A percentile compares a stretch with the other conserved stretches of the same genome.
Evolutionary conservation across 768 basidiomycete genomes (phyloP).

Genomic region (Boletus reticulatus): DNA sequence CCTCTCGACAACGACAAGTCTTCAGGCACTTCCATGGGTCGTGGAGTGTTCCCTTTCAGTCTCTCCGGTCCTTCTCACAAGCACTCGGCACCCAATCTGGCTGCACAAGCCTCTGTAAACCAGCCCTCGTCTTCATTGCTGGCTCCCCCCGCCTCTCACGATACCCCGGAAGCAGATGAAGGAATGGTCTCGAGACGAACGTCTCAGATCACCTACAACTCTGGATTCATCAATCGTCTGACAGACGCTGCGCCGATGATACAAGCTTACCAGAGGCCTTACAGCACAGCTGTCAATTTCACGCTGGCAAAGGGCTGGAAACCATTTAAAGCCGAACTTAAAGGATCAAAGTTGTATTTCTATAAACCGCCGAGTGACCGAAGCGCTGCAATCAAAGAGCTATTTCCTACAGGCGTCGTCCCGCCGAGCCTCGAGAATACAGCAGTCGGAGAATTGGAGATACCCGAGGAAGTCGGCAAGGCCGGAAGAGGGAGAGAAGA

Average conservation of each 20-base stretch:
- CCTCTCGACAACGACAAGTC: slow-evolving; percentile 31
- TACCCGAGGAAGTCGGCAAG: slow-evolving; percentile 25
- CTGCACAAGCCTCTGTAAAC: slow-evolving; percentile 10
- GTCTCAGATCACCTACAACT: slow-evolving; percentile 76
- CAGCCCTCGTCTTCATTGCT: slow-evolving; percentile 47
- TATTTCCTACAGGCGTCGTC: slow-evolving; percentile 70
- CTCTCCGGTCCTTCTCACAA: slow-evolving; percentile 29
- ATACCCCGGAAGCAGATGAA: slow-evolving; percentile 36
- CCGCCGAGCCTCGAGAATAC: slow-evolving; percentile 53
- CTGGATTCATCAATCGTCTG: slow-evolving; percentile 75
- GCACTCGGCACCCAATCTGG: slow-evolving; percentile 19
- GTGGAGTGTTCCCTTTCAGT: slow-evolving; percentile 32
- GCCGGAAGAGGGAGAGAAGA: slow-evolving; percentile 36
- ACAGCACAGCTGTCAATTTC: slow-evolving; percentile 33
- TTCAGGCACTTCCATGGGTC: slow-evolving; percentile 7
- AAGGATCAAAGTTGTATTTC: slow-evolving; percentile 83
- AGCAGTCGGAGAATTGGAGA: slow-evolving; percentile 25
- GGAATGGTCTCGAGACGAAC: slow-evolving; percentile 49
- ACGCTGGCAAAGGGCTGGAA: slow-evolving; percentile 76
- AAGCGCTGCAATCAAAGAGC: slow-evolving; percentile 58
- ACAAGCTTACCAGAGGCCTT: slow-evolving; percentile 28
- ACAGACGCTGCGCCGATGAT: slow-evolving; percentile 46
- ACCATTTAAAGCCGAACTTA: slow-evolving; percentile 78
- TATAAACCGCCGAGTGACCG: slow-evolving; percentile 81
- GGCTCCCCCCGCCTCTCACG: slow-evolving; percentile 49